Evolutionary conservation across 2,329 filamentous ascomycete species (phyloP), one percentile per base, ranked within the genome.

Genomic region (Aspergillus tubingensis): DNA sequence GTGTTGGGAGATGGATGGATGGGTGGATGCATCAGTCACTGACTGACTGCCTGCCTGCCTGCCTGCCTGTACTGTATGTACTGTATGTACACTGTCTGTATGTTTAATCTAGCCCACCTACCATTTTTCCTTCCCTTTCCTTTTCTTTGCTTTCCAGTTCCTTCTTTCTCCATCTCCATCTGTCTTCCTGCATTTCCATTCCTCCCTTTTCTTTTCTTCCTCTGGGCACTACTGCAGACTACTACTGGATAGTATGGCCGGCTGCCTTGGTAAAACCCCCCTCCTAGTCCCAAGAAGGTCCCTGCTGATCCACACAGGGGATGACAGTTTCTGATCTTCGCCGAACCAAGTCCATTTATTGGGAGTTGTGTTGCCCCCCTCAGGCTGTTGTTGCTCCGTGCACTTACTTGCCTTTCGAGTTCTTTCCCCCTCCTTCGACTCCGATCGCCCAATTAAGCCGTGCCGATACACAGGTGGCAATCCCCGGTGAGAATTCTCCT

Each of bases 261-360:
- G 32, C 39, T 44, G 38, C 41, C 41, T 30, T 55, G 39, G 53
- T 32, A n/a, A n/a, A 54, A 25, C 32, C 32, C 21, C 32, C 38
- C 19, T 25, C 13, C 51, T 25, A 38, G 10, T 30, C 5, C 17
- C 25, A 27, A 21, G 19, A 50, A 21, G n/a, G 32, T 15, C 58
- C 51, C 47, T 60, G 58, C 51, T 43, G 54, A 60, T 60, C 58
- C 36, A 38, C 47, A n/a, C n/a, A 19, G 36, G 27, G 39, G 53
- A 17, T 55, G 39, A 32, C 47, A 19, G 39, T 43, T 43, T 21
- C 5, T 36, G 32, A 36, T 36, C 8, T 44, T 43, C 15, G 8
- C 13, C 23, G 13, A 41, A 23, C 53, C 36, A 55, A 54, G 6
- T n/a, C 15, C 21, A 2, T 43, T 39, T 54, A 44, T 44, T 44